Evolutionary conservation across 768 basidiomycete genomes (phyloP).

Genomic region (Pleurotus citrinopileatus): DNA sequence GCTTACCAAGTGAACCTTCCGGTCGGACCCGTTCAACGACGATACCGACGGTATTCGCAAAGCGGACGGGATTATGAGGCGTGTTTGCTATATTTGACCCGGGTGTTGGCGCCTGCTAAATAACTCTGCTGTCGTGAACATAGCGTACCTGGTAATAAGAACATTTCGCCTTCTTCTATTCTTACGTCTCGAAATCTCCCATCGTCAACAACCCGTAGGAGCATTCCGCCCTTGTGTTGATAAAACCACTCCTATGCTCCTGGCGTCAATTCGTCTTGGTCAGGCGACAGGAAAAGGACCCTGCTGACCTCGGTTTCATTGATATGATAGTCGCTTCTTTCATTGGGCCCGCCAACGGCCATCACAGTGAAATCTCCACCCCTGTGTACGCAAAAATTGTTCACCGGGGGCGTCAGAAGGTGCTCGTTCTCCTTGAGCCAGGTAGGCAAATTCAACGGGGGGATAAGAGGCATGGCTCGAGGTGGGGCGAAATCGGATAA

Average conservation of each 20-base stretch:
- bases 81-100: conserved; percentile 66
- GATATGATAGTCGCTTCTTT: conserved; percentile 90
- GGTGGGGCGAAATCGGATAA: conserved; percentile 1
- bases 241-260: conserved; percentile 92
- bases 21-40: conserved; percentile 89
- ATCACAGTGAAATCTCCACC: conserved; percentile 92
- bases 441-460: conserved; percentile 85
- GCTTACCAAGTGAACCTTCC: conserved; percentile 65
- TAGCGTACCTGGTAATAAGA: conserved; percentile 79
- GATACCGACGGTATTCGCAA: conserved; percentile 85
- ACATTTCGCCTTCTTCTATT: conserved; percentile 97
- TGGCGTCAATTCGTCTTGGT: background rate
- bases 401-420: conserved; percentile 86
- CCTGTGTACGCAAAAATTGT: conserved; percentile 83
- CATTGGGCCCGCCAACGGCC: conserved; percentile 95
- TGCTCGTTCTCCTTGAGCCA: conserved; percentile 86
- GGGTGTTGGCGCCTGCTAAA: background rate
- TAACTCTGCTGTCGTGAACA: conserved; percentile 16
- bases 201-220: conserved; percentile 82
- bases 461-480: conserved; percentile 60
- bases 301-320: conserved; percentile 84
- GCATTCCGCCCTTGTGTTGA: conserved; percentile 93
- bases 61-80: conserved; percentile 94
- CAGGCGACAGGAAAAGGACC: background rate
- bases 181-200: conserved; percentile 78